Percentiles rank a stretch among this genome's conserved stretches.
Conservation (phyloP, 2,329 filamentous ascomycete species). For the Cladosporium austrohemisphaericum region DNA sequence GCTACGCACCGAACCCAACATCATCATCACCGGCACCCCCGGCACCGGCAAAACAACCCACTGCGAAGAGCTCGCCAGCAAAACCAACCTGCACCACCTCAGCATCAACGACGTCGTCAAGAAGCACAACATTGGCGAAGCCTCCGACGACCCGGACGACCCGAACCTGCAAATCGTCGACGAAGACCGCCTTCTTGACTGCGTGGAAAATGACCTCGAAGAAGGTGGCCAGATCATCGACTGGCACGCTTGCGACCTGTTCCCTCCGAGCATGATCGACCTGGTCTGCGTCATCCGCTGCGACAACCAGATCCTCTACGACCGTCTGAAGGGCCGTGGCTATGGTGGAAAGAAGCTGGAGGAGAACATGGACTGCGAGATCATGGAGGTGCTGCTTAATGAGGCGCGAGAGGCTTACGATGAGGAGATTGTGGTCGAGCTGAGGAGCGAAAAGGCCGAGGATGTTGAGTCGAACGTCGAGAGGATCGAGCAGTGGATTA, state of each 20-base stretch:
- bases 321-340: slow-evolving; percentile 72
- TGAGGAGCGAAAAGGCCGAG: slow-evolving; percentile 74
- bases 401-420: slow-evolving; percentile 87
- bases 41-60: slow-evolving; percentile 95
- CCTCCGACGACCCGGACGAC: slow-evolving; percentile 69
- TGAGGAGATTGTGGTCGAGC: slow-evolving; percentile 81
- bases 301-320: slow-evolving; percentile 75
- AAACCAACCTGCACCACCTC: slow-evolving; percentile 74
- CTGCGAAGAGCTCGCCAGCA: slow-evolving; percentile 73
- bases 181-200: slow-evolving; percentile 87
- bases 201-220: slow-evolving; percentile 76
- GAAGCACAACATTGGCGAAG: slow-evolving; percentile 80
- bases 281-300: slow-evolving; percentile 87
- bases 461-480: slow-evolving; percentile 89
- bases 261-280: slow-evolving; percentile 90
- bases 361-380: slow-evolving; percentile 95
- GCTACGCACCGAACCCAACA: slow-evolving; percentile 64
- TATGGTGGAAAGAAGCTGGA: slow-evolving; percentile 86
- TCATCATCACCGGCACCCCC: slow-evolving; percentile 92
- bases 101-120: slow-evolving; percentile 90
- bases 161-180: slow-evolving; percentile 89
- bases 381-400: slow-evolving; percentile 90
- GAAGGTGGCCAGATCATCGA: slow-evolving; percentile 85
- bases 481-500: slow-evolving; percentile 75
- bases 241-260: slow-evolving; percentile 97